A percentile compares a stretch with the other conserved stretches of the same genome.
These are phyloP conservation scores for Lyophyllum atratum DNA, from an alignment of 768 basidiomycete species.

Conservation along the genomic window DNA sequence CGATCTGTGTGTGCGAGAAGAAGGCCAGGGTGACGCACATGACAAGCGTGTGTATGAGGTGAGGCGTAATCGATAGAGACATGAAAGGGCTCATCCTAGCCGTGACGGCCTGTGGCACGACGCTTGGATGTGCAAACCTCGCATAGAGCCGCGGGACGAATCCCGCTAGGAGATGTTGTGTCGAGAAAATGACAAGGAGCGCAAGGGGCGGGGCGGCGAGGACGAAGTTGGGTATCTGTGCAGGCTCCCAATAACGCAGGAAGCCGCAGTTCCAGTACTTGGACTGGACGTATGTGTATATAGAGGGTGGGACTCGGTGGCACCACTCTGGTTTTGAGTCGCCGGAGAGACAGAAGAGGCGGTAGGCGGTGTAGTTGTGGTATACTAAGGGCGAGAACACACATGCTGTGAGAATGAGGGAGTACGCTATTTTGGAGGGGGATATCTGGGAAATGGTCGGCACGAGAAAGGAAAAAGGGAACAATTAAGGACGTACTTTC, in stretches of 20 bases:
- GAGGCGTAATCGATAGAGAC: slow-evolving; percentile 53
- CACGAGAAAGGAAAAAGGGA: slow-evolving; percentile 2
- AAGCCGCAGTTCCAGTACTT: slow-evolving; percentile 89
- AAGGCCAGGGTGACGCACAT: slow-evolving; percentile 69
- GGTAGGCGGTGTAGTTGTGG: slow-evolving; percentile 72
- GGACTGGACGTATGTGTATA: slow-evolving; percentile 81
- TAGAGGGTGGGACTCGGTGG: slow-evolving; percentile 52
- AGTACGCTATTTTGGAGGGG: slow-evolving; percentile 30
- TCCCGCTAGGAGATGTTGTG: slow-evolving; percentile 29
- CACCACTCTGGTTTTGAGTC: slow-evolving; percentile 64
- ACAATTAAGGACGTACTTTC: slow-evolving; percentile 27
- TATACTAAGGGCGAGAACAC: slow-evolving; percentile 66
- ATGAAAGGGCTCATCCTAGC: slow-evolving; percentile 33
- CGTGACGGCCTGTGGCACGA: not conserved
- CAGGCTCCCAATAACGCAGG: slow-evolving; percentile 80
- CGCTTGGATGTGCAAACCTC: not conserved
- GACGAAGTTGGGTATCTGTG: slow-evolving; percentile 88
- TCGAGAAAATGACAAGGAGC: slow-evolving; percentile 45
- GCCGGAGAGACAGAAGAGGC: slow-evolving; percentile 56
- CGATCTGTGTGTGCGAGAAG: slow-evolving; percentile 85
- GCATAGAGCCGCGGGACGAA: slow-evolving; percentile 2
- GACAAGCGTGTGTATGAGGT: slow-evolving; percentile 72
- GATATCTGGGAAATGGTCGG: slow-evolving; percentile 32
- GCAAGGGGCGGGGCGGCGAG: slow-evolving; percentile 72
- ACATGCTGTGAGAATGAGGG: slow-evolving; percentile 43